Base-by-base conservation (phyloP, 2,329 filamentous ascomycete genomes). In the Orbilia blumenaviensis region DNA sequence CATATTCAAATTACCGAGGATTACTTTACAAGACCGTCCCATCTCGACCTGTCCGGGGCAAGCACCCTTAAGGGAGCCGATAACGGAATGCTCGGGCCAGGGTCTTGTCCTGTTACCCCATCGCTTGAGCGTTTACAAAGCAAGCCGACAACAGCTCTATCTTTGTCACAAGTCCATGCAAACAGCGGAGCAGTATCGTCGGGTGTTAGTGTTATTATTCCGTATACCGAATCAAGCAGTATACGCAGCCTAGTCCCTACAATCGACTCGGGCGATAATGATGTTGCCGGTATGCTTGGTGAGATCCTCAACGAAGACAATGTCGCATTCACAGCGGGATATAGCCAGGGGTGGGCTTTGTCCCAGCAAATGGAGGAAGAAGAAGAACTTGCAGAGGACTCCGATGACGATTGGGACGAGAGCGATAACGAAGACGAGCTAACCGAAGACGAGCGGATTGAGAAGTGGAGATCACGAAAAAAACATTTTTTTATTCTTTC, bases 401-500 rank as follows among this genome's bases (percentile, higher is more conserved):
- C 78, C 18, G 80, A 80, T 29, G 79, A 80, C 18, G 78, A 78
- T 3, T 79, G 78, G 78, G 79, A 80, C 36, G 78, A 79, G 41
- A 78, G 77, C 6, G 79, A 78, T 41, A 77, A 79, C 34, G 79
- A 81, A n/a, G 80, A 81, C 32, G 78, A 77, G n/a, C 25, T 75
- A 41, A 56, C 63, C 80, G 88, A 90, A 52, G 84, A 86, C 50
- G 66, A 77, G 52, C 84, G 92, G 25, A 85, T 97, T 42, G 84
- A 85, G 14, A 86, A 89, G 78, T 99, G 94, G 94, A 95, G 93
- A 82, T 89, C 91, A 38, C 98, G 98, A 84, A 86, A 94, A 78
- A 99, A 99, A 83, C 95, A 99, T 83, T 99, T 97, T 83, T 89
- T 99, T 83, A 96, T 99, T 80, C 85, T 99, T 0, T 98, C 95